A percentile compares a stretch with the other conserved stretches of the same genome.
These are phyloP conservation scores for Piloderma croceum DNA, from an alignment of 768 basidiomycete species.

Conservation along the genomic window DNA sequence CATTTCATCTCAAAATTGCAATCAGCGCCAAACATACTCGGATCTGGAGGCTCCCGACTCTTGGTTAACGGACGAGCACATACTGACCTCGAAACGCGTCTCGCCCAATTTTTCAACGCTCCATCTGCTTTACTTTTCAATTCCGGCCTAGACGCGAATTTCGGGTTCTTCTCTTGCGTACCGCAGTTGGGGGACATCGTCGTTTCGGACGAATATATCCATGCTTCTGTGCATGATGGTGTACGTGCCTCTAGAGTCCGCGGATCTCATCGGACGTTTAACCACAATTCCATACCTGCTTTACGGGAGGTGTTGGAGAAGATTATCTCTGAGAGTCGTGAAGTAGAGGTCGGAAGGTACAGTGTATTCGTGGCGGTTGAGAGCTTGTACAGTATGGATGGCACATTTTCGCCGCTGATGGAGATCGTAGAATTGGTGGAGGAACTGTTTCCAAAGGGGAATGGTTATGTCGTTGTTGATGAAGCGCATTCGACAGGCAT, in stretches of 20 bases:
- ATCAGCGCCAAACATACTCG: conserved; percentile 25
- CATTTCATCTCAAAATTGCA: conserved; percentile 27
- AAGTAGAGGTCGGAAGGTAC: conserved; percentile 18
- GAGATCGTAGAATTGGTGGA: conserved; percentile 38
- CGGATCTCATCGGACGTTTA: conserved; percentile 28
- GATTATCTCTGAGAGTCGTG: conserved; percentile 20
- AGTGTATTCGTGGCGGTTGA: conserved; percentile 48
- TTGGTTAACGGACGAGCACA: conserved; percentile 39
- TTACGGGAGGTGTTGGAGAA: conserved; percentile 26
- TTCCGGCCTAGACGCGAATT: conserved; percentile 51
- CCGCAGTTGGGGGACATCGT: conserved; percentile 42
- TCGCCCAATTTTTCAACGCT: conserved; percentile 32
- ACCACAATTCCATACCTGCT: conserved; percentile 39
- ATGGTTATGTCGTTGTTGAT: conserved; percentile 45
- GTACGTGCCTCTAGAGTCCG: conserved; percentile 34
- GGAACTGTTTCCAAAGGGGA: conserved; percentile 28
- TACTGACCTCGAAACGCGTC: conserved; percentile 34
- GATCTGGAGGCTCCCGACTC: conserved; percentile 47
- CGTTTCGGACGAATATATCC: conserved; percentile 48
- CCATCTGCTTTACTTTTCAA: conserved; percentile 45
- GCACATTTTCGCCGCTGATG: conserved; percentile 43
- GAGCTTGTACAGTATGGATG: conserved; percentile 58
- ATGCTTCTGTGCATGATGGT: conserved; percentile 48
- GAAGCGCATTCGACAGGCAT: conserved; percentile 55
- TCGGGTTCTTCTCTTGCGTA: conserved; percentile 40